Conservation (phyloP, 2,329 filamentous ascomycete species). For the Fusarium sp. region DNA sequence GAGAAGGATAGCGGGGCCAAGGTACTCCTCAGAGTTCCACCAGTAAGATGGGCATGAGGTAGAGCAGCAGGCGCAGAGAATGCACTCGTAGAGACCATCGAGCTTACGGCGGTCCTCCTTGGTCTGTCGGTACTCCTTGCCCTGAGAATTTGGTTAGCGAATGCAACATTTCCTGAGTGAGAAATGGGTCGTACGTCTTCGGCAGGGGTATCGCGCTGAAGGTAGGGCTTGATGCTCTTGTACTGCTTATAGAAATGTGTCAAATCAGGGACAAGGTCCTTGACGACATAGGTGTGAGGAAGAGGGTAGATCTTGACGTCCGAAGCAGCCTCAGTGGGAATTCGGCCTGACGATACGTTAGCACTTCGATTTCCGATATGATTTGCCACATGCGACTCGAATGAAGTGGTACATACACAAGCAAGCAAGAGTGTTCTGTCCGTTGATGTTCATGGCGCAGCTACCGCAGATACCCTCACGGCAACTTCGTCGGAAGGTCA, state of each 20-base stretch:
- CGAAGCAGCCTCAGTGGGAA: constrained; percentile 81
- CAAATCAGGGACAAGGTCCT: constrained; percentile 97
- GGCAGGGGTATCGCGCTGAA: constrained; percentile 87
- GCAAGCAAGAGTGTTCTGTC: constrained; percentile 96
- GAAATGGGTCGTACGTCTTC: constrained; percentile 70
- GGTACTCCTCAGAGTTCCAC: constrained; percentile 99
- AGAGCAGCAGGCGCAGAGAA: constrained; percentile 98
- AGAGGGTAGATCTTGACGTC: constrained; percentile 97
- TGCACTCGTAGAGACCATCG: constrained; percentile 98
- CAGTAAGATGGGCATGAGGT: constrained; percentile 99
- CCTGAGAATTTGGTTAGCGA: constrained; percentile 59
- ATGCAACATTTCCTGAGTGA: neutral
- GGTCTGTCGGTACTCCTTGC: constrained; percentile 89
- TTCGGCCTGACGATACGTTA: constrained; percentile 74
- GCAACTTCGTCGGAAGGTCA: constrained; percentile 96
- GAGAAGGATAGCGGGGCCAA: constrained; percentile 93
- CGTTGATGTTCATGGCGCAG: constrained; percentile 99
- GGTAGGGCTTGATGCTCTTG: constrained; percentile 99
- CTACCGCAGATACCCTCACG: constrained; percentile 98
- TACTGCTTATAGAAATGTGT: constrained; percentile 99
- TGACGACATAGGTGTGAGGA: constrained; percentile 98
- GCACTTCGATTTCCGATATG: constrained; percentile 8
- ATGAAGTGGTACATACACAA: constrained; percentile 72
- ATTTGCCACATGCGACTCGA: constrained; percentile 42
- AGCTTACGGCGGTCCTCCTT: constrained; percentile 96